Percentiles rank a stretch among this genome's conserved stretches.
Evolutionary conservation across 352 stramenopile species (phyloP).

Genomic region (Phytophthora tubulina): DNA sequence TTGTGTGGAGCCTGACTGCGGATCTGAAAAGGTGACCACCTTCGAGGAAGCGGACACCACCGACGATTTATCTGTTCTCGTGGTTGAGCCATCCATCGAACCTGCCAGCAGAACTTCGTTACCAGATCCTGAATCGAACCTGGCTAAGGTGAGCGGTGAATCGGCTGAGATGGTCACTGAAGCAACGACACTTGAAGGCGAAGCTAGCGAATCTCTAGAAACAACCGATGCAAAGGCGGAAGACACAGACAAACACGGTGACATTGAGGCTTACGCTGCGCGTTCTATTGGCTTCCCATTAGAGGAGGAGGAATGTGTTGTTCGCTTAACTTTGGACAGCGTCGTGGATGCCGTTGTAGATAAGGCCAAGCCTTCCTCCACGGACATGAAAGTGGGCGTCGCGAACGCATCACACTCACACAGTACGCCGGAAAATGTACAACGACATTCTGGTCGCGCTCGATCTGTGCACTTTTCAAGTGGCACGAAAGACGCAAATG

Average conservation of each 20-base stretch:
- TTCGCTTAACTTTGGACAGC: slow-evolving; percentile 9
- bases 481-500: slow-evolving; percentile 4
- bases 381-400: not conserved
- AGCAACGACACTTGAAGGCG: not conserved
- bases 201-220: slow-evolving; percentile 22
- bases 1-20: not conserved
- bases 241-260: slow-evolving; percentile 25
- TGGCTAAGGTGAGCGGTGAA: not conserved
- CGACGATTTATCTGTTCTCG: not conserved
- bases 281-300: not conserved
- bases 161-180: not conserved
- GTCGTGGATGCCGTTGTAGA: slow-evolving; percentile 11
- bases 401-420: not conserved
- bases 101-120: not conserved
- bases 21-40: not conserved
- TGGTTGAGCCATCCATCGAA: not conserved
- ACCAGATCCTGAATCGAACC: not conserved
- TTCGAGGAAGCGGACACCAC: not conserved
- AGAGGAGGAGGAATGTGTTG: slow-evolving; percentile 8
- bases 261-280: slow-evolving; percentile 18
- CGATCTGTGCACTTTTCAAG: slow-evolving; percentile 27
- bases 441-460: slow-evolving; percentile 9
- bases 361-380: not conserved
- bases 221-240: slow-evolving; percentile 10
- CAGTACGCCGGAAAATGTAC: not conserved